These are phyloP conservation scores for Lepraria neglecta DNA, from an alignment of 495 filamentous ascomycete genomes.

Conservation along the genomic window DNA sequence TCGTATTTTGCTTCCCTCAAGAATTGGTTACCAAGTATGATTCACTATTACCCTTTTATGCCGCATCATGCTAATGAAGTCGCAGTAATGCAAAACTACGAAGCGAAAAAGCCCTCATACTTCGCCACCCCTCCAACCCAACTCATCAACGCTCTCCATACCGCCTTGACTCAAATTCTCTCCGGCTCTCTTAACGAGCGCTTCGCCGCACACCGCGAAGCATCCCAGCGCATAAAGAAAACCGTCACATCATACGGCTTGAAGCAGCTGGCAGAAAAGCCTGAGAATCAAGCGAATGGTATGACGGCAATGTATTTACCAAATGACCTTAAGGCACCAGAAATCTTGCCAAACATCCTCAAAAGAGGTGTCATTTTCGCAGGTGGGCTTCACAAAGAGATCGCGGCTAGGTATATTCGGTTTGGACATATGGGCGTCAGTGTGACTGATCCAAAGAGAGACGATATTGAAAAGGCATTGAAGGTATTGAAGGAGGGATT, in stretches of 20 bases:
- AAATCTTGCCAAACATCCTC: slow-evolving; percentile 76
- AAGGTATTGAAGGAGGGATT: slow-evolving; percentile 67
- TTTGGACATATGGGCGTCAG: slow-evolving; percentile 97
- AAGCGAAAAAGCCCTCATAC: slow-evolving; percentile 92
- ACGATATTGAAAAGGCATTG: slow-evolving; percentile 77
- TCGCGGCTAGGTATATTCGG: slow-evolving; percentile 63
- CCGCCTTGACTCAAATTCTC: slow-evolving; percentile 82
- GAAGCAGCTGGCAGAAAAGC: slow-evolving; percentile 73
- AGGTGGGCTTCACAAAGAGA: slow-evolving; percentile 86
- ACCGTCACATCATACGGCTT: slow-evolving; percentile 72
- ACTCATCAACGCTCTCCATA: slow-evolving; percentile 89
- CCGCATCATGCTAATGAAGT: slow-evolving; percentile 10
- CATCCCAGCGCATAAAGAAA: slow-evolving; percentile 77
- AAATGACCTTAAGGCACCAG: slow-evolving; percentile 67
- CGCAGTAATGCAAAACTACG: slow-evolving; percentile 93
- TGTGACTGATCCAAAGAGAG: slow-evolving; percentile 50
- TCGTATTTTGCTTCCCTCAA: slow-evolving; percentile 93
- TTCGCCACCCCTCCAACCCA: slow-evolving; percentile 96
- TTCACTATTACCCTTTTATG: not conserved
- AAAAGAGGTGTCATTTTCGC: slow-evolving; percentile 93
- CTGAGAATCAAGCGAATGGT: slow-evolving; percentile 86
- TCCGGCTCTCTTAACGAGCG: slow-evolving; percentile 67
- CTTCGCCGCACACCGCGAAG: slow-evolving; percentile 68
- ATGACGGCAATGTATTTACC: slow-evolving; percentile 98
- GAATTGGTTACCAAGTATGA: slow-evolving; percentile 86